Evolutionary conservation across 202 grass and related monocot genomes (phyloP).

Genomic region (Panicum virgatum): DNA sequence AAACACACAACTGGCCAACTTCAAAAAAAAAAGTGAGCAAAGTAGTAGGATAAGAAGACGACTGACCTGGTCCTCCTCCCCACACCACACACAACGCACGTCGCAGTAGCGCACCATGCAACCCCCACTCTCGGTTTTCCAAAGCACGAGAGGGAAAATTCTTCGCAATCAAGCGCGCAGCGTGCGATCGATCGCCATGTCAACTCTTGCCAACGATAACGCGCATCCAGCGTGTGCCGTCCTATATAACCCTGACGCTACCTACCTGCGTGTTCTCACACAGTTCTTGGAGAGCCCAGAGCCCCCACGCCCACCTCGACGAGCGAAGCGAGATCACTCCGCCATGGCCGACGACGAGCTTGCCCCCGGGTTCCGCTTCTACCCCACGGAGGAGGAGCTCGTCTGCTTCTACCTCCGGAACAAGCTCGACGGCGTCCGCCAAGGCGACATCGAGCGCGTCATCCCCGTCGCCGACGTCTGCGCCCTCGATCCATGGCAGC

Average conservation of each 20-base stretch:
- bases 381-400: slow-evolving; percentile 86
- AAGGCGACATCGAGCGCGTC: slow-evolving; percentile 54
- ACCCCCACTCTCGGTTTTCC: slow-evolving; percentile 4
- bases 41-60: background rate
- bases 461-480: slow-evolving; percentile 74
- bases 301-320: background rate
- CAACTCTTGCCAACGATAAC: slow-evolving; percentile 10
- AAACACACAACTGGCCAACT: background rate
- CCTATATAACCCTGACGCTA: slow-evolving; percentile 34
- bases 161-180: background rate
- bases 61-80: slow-evolving; percentile 40
- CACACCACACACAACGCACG: background rate
- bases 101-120: slow-evolving; percentile 25
- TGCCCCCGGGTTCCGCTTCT: slow-evolving; percentile 76
- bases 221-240: slow-evolving; percentile 1
- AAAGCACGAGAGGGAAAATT: slow-evolving; percentile 20
- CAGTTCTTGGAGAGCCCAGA: background rate
- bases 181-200: slow-evolving; percentile 28
- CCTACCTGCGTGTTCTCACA: slow-evolving; percentile 25
- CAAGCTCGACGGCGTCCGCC: slow-evolving; percentile 60
- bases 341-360: slow-evolving; percentile 43
- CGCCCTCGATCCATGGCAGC: slow-evolving; percentile 66
- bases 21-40: background rate
- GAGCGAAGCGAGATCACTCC: background rate
- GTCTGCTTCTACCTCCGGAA: slow-evolving; percentile 77